Conservation (phyloP, 495 filamentous ascomycete genomes). For the Pseudomonodictys pantanalensis region DNA sequence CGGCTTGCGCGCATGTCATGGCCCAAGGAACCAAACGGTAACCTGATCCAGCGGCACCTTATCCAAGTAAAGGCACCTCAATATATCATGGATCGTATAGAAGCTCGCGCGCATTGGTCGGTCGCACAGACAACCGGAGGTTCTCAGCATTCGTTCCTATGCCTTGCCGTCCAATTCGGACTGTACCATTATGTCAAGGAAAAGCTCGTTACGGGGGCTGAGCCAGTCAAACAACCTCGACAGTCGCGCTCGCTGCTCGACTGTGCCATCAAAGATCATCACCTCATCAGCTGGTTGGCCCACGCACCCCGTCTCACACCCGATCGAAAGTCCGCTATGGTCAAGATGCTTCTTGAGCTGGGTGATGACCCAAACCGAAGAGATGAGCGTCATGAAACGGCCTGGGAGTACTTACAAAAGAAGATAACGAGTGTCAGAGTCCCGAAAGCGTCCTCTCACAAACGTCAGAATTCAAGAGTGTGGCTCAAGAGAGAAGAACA, state of each 20-base stretch:
- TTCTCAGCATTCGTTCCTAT: constrained; percentile 3
- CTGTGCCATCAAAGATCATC: constrained; percentile 1
- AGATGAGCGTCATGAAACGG: not conserved
- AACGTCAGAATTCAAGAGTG: not conserved
- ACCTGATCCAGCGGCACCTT: constrained; percentile 5
- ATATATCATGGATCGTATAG: not conserved
- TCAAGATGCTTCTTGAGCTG: not conserved
- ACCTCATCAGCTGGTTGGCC: not conserved
- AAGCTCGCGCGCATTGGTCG: constrained; percentile 1
- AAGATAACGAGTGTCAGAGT: not conserved
- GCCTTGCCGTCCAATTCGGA: not conserved
- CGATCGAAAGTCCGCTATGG: constrained; percentile 2
- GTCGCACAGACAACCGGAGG: constrained; percentile 3
- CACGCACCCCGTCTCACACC: not conserved
- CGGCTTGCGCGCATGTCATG: constrained; percentile 1
- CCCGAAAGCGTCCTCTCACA: not conserved
- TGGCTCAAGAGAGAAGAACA: not conserved
- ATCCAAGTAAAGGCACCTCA: constrained; percentile 5
- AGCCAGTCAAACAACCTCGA: not conserved
- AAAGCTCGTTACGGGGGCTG: not conserved
- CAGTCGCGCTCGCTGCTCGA: constrained; percentile 7
- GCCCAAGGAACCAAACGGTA: constrained; percentile 4
- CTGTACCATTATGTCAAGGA: constrained; percentile 6
- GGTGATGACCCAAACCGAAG: constrained; percentile 3
- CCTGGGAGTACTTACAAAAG: not conserved